Percentiles rank a stretch among this genome's conserved stretches.
phyloP scores from a whole-genome alignment of 257 asterid genomes.

The Leptodermis oblonga region DNA sequence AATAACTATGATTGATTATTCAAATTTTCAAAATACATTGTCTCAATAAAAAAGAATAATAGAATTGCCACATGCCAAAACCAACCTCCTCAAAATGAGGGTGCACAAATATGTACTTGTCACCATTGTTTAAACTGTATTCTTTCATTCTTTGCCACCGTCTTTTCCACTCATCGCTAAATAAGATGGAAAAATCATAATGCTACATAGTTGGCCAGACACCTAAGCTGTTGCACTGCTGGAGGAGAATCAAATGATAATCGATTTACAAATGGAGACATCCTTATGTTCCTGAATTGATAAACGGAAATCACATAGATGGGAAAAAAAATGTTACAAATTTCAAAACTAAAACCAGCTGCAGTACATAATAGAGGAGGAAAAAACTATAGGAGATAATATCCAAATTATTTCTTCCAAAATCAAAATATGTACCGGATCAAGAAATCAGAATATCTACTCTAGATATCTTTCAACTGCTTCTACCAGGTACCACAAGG shows the following conservation, averaged over 20 bases:
- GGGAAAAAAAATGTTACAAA: neutral
- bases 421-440: neutral
- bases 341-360: neutral
- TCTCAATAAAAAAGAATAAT: conserved; percentile 6
- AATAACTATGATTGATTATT: conserved; percentile 21
- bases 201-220: conserved; percentile 93
- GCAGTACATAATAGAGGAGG: conserved; percentile 3
- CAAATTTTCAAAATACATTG: conserved; percentile 14
- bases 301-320: neutral
- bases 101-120: conserved; percentile 91
- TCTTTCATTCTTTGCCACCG: conserved; percentile 90
- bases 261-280: conserved; percentile 95
- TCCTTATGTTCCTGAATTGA: conserved; percentile 71
- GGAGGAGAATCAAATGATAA: conserved; percentile 89
- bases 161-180: conserved; percentile 55
- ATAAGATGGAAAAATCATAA: conserved; percentile 71
- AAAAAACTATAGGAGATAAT: neutral
- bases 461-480: neutral
- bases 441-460: neutral
- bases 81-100: conserved; percentile 99
- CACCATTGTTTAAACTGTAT: conserved; percentile 73
- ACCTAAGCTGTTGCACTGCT: conserved; percentile 79
- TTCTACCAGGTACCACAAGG: neutral
- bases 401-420: neutral
- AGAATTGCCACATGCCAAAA: conserved; percentile 11